Conservation (phyloP, 139 green algal species). For the Ostreobium quekettii region DNA sequence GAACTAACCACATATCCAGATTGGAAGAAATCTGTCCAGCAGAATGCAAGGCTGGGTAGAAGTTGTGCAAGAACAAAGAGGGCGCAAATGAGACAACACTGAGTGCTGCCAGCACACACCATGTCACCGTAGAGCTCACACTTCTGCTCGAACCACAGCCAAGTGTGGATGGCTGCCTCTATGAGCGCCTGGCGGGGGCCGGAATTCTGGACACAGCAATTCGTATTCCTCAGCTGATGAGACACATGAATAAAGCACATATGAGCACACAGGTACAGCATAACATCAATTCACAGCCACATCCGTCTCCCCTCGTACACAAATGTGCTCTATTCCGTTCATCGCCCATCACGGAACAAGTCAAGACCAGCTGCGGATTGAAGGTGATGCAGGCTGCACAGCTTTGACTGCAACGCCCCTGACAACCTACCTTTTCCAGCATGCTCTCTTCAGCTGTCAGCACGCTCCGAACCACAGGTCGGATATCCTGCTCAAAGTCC, state of each 20-base stretch:
- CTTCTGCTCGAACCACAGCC: slow-evolving; percentile 18
- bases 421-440: slow-evolving; percentile 10
- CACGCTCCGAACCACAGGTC: not conserved
- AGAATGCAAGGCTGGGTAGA: too few relatives aligned
- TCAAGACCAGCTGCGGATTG: not conserved
- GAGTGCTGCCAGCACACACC: too few relatives aligned
- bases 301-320: too few relatives aligned
- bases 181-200: not conserved
- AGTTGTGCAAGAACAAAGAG: too few relatives aligned
- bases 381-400: not conserved
- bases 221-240: not conserved
- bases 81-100: too few relatives aligned
- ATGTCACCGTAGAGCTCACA: slow-evolving; percentile 4
- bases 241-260: not conserved
- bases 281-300: too few relatives aligned
- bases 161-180: slow-evolving; percentile 5
- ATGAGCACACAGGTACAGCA: not conserved
- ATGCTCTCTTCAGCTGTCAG: not conserved
- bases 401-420: not conserved
- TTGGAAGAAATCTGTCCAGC: too few relatives aligned
- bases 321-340: too few relatives aligned
- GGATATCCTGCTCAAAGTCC: slow-evolving; percentile 10
- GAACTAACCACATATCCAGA: too few relatives aligned
- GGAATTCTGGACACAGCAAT: not conserved
- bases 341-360: too few relatives aligned